Evolutionary conservation across 2,329 filamentous ascomycete genomes (phyloP), one percentile per base, ranked within the genome.

Genomic region (Graphilbum fragrans): DNA sequence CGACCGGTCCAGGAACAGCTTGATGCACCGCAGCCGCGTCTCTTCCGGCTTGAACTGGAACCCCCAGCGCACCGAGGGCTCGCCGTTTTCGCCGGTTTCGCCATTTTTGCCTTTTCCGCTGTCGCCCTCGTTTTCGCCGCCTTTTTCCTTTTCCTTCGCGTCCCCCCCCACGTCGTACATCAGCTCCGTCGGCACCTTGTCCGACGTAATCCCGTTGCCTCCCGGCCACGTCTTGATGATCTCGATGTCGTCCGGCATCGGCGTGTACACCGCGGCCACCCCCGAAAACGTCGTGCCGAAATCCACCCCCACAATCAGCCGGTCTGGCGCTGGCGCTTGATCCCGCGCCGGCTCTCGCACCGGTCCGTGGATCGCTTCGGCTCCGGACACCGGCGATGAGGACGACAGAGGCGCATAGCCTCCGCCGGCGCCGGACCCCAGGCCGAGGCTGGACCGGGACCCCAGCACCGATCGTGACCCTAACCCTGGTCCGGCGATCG

Each of bases 181-280:
- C 41, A 88, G 80, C 58, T 88, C 83, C 14, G 82, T 86, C 2
- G 84, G 83, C 2, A 88, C 83, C 65, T 90, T 90, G 65, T 90
- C 83, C 29, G 82, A 86, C n/a, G 84, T 87, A 61, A 88, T 86
- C 52, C 82, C 82, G 54, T 88, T 87, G 22, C 82, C 82, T 21
- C 84, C 84, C 0, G 84, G 83, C 84, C 84, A 90, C 14, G 75
- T 81, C 64, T 86, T 87, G 64, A 88, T 86, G 52, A 87, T 85
- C 55, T 87, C 82, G 44, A 88, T 69, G 57, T 87, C 83, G 57
- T 88, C 82, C 12, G 83, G 82, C 2, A 77, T 84, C 4, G 77
- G 80, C 14, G 79, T 82, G 52, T 86, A 85, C 4, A 84, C 79
- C 23, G 79, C 77, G 7, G 82, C 81, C 44, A 85, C 80, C 41